A percentile compares a stretch with the other conserved stretches of the same genome.
Conservation (phyloP, 257 asterid genomes). For the Fraxinus cuspidata region DNA sequence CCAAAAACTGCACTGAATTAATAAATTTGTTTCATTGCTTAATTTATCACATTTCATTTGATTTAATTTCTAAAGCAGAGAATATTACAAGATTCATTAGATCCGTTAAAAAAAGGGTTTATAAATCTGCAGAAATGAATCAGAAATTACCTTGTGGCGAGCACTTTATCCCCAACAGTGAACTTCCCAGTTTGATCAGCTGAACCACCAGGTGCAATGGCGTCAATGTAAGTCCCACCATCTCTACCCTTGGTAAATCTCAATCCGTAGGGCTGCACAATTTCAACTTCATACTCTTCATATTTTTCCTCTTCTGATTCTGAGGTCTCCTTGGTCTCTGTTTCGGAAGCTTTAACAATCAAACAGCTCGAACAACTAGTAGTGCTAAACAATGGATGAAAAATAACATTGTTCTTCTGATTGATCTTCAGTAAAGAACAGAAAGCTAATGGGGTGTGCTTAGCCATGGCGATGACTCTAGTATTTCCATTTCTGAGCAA, state of each 20-base stretch:
- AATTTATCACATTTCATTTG: slow-evolving; percentile 17
- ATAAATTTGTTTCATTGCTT: slow-evolving; percentile 25
- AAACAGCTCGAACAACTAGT: slow-evolving; percentile 9
- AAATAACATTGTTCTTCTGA: background rate
- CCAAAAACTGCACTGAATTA: slow-evolving; percentile 96
- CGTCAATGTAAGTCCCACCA: slow-evolving; percentile 94
- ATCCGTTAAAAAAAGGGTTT: background rate
- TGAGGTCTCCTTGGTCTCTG: slow-evolving; percentile 31
- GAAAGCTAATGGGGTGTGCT: slow-evolving; percentile 34
- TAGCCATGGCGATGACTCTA: slow-evolving; percentile 21
- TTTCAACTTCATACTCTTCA: slow-evolving; percentile 80
- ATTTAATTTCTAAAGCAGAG: slow-evolving; percentile 3
- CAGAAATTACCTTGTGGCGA: slow-evolving; percentile 76
- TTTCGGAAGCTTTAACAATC: slow-evolving; percentile 51
- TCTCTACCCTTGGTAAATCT: slow-evolving; percentile 84
- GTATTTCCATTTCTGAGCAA: slow-evolving; percentile 22
- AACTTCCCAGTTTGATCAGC: slow-evolving; percentile 79
- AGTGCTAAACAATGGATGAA: slow-evolving; percentile 31
- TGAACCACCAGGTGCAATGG: slow-evolving; percentile 79
- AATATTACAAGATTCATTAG: background rate
- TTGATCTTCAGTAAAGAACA: slow-evolving; percentile 47
- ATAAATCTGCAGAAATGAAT: background rate
- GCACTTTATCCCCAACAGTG: slow-evolving; percentile 84
- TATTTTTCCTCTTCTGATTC: slow-evolving; percentile 35
- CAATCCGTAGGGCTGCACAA: slow-evolving; percentile 75